These are phyloP conservation scores for Boletus subcaerulescens DNA, from an alignment of 768 basidiomycete species.

Conservation along the genomic window DNA sequence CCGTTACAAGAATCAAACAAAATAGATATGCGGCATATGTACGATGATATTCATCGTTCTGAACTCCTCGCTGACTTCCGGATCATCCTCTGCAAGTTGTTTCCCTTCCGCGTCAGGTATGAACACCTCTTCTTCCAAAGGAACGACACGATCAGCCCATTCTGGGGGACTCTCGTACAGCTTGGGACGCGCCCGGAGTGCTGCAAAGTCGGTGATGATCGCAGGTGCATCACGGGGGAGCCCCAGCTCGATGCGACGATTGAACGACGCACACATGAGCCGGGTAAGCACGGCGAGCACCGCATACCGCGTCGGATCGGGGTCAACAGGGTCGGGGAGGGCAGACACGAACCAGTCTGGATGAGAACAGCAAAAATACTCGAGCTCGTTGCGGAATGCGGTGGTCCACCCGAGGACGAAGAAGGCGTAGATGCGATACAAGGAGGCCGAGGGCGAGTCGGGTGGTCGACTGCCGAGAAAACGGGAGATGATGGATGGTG, in stretches of 20 bases:
- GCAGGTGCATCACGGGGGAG: constrained; percentile 9
- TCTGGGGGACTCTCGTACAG: constrained; percentile 2
- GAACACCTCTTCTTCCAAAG: background rate
- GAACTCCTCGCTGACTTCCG: constrained; percentile 9
- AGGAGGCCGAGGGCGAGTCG: constrained; percentile 3
- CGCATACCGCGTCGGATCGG: constrained; percentile 3
- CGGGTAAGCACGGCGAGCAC: constrained; percentile 6
- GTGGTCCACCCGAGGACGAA: constrained; percentile 10
- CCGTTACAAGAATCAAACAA: background rate
- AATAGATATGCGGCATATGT: constrained; percentile 10
- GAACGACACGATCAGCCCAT: background rate
- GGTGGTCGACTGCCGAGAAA: background rate
- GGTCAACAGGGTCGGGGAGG: constrained; percentile 1
- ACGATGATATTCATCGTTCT: constrained; percentile 8
- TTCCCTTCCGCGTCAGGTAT: constrained; percentile 4
- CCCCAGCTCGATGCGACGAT: constrained; percentile 10
- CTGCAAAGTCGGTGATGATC: constrained; percentile 9
- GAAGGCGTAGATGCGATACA: constrained; percentile 11
- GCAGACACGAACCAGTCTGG: constrained; percentile 4
- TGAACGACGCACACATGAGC: constrained; percentile 10
- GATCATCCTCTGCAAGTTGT: background rate
- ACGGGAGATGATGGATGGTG: background rate
- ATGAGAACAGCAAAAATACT: constrained; percentile 8
- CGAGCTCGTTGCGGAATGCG: constrained; percentile 11
- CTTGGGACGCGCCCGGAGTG: constrained; percentile 7